Base-by-base conservation (phyloP, 2,329 filamentous ascomycete genomes). In the Paradendryphiella salina region DNA sequence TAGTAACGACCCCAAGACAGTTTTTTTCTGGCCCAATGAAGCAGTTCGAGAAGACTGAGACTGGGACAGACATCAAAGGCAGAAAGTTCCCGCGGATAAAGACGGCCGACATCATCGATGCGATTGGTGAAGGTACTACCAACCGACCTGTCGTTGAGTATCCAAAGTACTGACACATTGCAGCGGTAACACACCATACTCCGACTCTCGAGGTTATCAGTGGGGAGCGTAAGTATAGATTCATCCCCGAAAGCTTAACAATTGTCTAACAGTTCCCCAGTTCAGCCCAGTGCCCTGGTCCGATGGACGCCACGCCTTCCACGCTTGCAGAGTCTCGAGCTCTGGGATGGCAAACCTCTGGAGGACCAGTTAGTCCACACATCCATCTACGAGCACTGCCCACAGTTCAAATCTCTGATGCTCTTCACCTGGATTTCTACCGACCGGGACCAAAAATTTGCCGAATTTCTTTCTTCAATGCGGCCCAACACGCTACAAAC, bases 291-390 rank as follows among this genome's bases (percentile, higher is more conserved):
- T 40, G 72, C 79, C 4, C 73, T 90, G 4, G 74, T 80, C 0
- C 73, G 69, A 21, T 89, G 86, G 85, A 77, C 83, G 11, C 77
- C 82, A 10, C 76, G 80, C 26, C 71, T 89, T 20, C 77, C 82
- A 1, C 78, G 81, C 20, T 73, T 91, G 7, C 80, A 77, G 46
- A 79, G 77, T 1, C 75, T 90, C 28, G 80, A 82, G 13, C 73
- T 89, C 1, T 84, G 79, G 67, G 82, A 86, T 55, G 86, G 85
- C 3, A 79, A 78, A 32, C 78, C 82, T 8, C 76, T 90, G 1
- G 79, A 78, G 33, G 74, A 81, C 42, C 77, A 81, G 47, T 77
- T 80, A 1, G 80, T 79, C 0, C 71, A 81, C 26, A 72, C 74
- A 10, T 77, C 82, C 3, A 80, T 90, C 39, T 75, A 78, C 18